Evolutionary conservation across 192 early-diverging fungal species (phyloP), one percentile per base, ranked within the genome.

Genomic region (Backusella sp.): DNA sequence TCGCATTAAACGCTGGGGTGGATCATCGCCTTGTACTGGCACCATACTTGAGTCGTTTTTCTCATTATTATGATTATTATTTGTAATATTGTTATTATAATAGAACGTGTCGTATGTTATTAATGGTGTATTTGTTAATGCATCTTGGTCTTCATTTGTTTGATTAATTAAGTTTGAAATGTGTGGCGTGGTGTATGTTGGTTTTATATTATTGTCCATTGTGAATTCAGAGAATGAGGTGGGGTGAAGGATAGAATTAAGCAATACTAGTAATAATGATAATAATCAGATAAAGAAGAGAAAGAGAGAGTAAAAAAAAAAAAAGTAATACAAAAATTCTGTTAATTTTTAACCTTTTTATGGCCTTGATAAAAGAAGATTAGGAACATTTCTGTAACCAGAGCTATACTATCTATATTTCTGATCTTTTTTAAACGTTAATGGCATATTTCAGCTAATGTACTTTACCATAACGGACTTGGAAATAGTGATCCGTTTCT

Each of bases 1-100:
- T 39, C 23, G 30, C n/a, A 71, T n/a, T 36, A 77, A 35, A 8
- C 21, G 26, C 17, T 68, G 68, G 17, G 62, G 76, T 44, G 76
- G 76, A 28, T 77, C 76, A 53, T 77, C 4, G 0, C 70, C 76
- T 30, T 77, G 76, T 2, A 77, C 15, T 34, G 76, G 70, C 8
- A 28, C 23, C 21, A 62, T 62, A 3, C 7, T 28, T 28, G 12
- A 62, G 1, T 28, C 26, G 1, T 23, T 21, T n/a, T 28, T 23
- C 3, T 62, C 56, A 12, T 62, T 3, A 26, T 14, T 9, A 56
- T 56, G n/a, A 23, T 5, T 44, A 17, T 17, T 17, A 15, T 44
- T 44, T 12, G 37, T 3, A 39, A 39, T 12, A 12, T 11, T 39
- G 15, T 26, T 12, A 21, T 28, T 28, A 62, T 4, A 23, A 30